These are phyloP conservation scores for Kluyveromyces marxianus DNA, from an alignment of 1,139 yeast genomes.

Conservation along the genomic window DNA sequence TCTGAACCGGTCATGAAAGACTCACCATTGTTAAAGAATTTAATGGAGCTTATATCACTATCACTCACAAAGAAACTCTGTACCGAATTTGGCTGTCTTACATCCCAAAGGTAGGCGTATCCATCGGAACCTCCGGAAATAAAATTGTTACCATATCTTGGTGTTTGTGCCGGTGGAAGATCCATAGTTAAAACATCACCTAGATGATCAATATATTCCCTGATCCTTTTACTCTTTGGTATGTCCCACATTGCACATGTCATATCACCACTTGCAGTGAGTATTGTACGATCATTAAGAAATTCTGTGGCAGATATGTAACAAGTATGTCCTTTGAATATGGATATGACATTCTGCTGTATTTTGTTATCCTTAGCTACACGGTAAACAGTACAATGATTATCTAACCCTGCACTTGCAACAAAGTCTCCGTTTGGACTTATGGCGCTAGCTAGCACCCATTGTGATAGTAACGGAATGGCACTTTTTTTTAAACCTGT, in stretches of 20 bases:
- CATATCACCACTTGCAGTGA: constrained; percentile 82
- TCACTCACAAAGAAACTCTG: constrained; percentile 56
- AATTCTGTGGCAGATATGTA: constrained; percentile 74
- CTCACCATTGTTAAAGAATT: constrained; percentile 65
- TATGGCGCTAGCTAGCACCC: constrained; percentile 72
- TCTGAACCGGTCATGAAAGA: constrained; percentile 70
- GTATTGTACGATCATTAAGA: constrained; percentile 43
- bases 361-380: constrained; percentile 32
- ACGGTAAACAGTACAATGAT: constrained; percentile 64
- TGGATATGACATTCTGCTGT: constrained; percentile 42
- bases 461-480: constrained; percentile 60
- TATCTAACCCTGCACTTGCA: constrained; percentile 81
- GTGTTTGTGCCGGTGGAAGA: constrained; percentile 18
- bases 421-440: constrained; percentile 59
- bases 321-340: constrained; percentile 74
- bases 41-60: constrained; percentile 60
- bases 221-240: constrained; percentile 44
- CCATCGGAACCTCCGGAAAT: constrained; percentile 76
- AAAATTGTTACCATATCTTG: constrained; percentile 34
- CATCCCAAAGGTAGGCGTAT: constrained; percentile 65
- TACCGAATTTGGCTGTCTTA: constrained; percentile 43
- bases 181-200: constrained; percentile 68
- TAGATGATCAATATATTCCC: constrained; percentile 64
- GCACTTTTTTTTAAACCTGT: constrained; percentile 69
- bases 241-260: constrained; percentile 79